A percentile compares a stretch with the other conserved stretches of the same genome.
These are phyloP conservation scores for Pseudocercospora eumusae DNA, from an alignment of 2,329 filamentous ascomycete species.

Conservation along the genomic window DNA sequence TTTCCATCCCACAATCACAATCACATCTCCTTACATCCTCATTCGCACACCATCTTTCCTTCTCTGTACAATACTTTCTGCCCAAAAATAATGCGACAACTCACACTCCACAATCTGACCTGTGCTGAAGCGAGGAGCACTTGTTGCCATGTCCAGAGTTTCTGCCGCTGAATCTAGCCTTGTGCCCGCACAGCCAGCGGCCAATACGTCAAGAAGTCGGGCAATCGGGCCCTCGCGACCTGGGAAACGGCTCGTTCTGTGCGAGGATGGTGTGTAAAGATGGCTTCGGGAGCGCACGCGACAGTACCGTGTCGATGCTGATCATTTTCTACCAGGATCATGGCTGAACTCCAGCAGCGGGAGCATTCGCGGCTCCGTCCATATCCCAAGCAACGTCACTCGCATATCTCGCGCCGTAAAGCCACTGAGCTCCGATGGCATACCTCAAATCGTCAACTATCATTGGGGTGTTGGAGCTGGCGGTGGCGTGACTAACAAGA, in stretches of 20 bases:
- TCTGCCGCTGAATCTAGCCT: slow-evolving; percentile 20
- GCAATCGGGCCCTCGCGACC: slow-evolving; percentile 16
- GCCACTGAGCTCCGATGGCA: slow-evolving; percentile 49
- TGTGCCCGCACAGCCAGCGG: slow-evolving; percentile 1
- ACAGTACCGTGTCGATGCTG: neutral
- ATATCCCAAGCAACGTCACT: slow-evolving; percentile 53
- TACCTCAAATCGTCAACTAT: slow-evolving; percentile 55
- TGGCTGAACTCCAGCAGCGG: slow-evolving; percentile 54
- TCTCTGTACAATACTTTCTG: slow-evolving; percentile 3
- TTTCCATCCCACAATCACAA: neutral
- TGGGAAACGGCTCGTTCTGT: slow-evolving; percentile 32
- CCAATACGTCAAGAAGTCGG: slow-evolving; percentile 8
- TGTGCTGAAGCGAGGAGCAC: slow-evolving; percentile 13
- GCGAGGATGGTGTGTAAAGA: slow-evolving; percentile 32
- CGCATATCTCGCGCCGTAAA: slow-evolving; percentile 53
- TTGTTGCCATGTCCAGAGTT: slow-evolving; percentile 23
- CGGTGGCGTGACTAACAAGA: slow-evolving; percentile 46
- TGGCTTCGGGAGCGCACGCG: neutral
- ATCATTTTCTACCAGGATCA: slow-evolving; percentile 38
- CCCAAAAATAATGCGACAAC: slow-evolving; percentile 19
- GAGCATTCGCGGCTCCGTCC: slow-evolving; percentile 46
- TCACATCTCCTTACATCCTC: neutral
- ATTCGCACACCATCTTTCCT: neutral
- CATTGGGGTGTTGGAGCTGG: slow-evolving; percentile 52
- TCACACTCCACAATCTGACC: neutral